Base-by-base conservation (phyloP, 2,329 filamentous ascomycete genomes). In the Penicillium rolfsii region DNA sequence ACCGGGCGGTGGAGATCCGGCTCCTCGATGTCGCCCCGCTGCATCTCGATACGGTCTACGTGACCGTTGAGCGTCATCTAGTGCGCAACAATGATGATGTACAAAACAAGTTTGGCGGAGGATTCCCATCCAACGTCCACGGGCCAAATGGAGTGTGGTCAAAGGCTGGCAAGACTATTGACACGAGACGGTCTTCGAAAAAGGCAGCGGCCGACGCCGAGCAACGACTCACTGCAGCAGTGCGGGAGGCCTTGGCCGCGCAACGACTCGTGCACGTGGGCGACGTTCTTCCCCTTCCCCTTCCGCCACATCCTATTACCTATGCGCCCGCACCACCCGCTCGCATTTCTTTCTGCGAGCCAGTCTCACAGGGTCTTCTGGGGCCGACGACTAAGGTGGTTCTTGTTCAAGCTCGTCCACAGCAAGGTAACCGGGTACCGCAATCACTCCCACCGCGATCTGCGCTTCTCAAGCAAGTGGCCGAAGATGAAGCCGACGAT, bases 281-380 rank as follows among this genome's bases (percentile, higher is more conserved):
- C 22, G 94, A 98, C 75, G 76, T 94, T 9, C 80, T 99, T 43
- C 91, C 91, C 12, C 82, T 98, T 30, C 87, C 90, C 8, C 86
- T 88, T n/a, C 83, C 84, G 5, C 78, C 92, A 2, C 93, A 97
- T 76, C 90, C 93, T 12, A 89, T 96, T 64, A 96, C 93, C 8
- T 92, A 97, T 76, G 86, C 91, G 19, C 87, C 91, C 26, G 86
- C 92, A 14, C 91, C 91, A 45, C 92, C 93, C 0, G 95, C 91
- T 45, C 93, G 90, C 77, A 91, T 98, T 62, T 88, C 91, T 52
- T 87, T 96, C n/a, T 98, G 93, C 74, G 95, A 99, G 74, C 95
- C 95, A 8, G 93, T 98, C 16, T 87, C 91, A 5, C 95, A 99
- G 76, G 95, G 95, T 8, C 76, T 95, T 5, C 75, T 99, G 50